Evolutionary conservation across 2,329 filamentous ascomycete genomes (phyloP).

Genomic region (Diaporthe australafricana): DNA sequence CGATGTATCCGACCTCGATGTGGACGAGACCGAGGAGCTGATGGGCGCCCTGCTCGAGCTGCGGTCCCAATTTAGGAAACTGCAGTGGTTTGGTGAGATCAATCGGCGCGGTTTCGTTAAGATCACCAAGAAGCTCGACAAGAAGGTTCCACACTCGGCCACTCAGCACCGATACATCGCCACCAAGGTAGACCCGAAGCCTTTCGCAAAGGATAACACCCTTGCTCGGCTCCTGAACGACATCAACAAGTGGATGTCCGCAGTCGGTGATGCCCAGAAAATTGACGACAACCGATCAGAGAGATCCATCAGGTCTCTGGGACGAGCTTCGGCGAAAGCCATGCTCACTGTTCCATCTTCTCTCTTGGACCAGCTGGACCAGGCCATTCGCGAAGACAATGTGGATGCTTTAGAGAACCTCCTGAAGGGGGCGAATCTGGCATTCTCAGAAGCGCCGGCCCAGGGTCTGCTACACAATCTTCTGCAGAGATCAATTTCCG

Average conservation of each 20-base stretch:
- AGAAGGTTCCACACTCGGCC: constrained; percentile 82
- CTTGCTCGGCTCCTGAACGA: constrained; percentile 62
- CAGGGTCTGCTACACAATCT: constrained; percentile 83
- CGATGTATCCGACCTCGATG: constrained; percentile 80
- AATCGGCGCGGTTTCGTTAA: constrained; percentile 96
- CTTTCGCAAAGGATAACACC: constrained; percentile 81
- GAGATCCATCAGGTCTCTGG: constrained; percentile 80
- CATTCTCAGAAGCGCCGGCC: constrained; percentile 63
- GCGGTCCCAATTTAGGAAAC: constrained; percentile 85
- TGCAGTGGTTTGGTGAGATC: constrained; percentile 98
- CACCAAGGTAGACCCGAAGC: constrained; percentile 88
- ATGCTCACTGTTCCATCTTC: constrained; percentile 77
- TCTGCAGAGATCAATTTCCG: constrained; percentile 80
- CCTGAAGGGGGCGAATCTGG: constrained; percentile 68
- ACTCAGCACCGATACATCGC: constrained; percentile 89
- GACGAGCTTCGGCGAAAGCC: constrained; percentile 80
- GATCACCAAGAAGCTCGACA: constrained; percentile 99
- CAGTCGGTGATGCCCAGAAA: constrained; percentile 81
- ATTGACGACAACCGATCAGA: constrained; percentile 80
- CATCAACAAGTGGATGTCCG: constrained; percentile 93
- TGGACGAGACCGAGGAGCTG: constrained; percentile 91
- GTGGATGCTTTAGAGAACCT: constrained; percentile 65
- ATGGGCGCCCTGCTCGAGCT: constrained; percentile 91
- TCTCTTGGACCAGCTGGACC: constrained; percentile 78
- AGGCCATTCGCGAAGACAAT: constrained; percentile 78